Evolutionary conservation across 2,329 filamentous ascomycete genomes (phyloP), one percentile per base, ranked within the genome.

Genomic region (Fusarium incarnatum): DNA sequence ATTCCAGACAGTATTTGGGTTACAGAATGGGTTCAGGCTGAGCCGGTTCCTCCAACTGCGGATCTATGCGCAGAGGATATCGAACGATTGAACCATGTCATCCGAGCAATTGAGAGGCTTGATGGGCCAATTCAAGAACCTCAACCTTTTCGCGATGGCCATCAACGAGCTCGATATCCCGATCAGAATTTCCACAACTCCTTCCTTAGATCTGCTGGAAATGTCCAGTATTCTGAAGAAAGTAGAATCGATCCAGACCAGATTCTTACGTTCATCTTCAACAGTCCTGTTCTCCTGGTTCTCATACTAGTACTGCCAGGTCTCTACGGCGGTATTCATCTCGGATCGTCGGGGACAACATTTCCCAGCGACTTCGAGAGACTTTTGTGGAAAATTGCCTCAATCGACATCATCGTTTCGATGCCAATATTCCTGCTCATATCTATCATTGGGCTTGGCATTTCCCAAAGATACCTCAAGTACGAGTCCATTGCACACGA

Each of bases 151-250:
- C 34, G 16, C 16, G 34, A 37, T 3, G 16, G 16, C 9, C 5
- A 37, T 10, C 34, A 37, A 11, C 9, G 16, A n/a, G 34, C 34
- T 37, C 34, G 34, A 11, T 37, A 37, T 37, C 9, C 34, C 16
- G 34, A 37, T 7, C 34, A 37, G 1, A 37, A n/a, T 0, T 37
- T 37, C 3, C 34, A 37, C 34, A 37, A 37, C 1, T 37, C 34
- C 0, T 37, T 37, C 1, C 3, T 37, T 0, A 11, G 34, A 37
- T 37, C 34, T 2, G 34, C 34, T 0, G 34, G 34, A 2, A 37
- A 37, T n/a, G 5, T 37, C 16, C 34, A 37, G 3, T 37, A 37
- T n/a, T 37, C 34, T 1, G 34, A n/a, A 37, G 34, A 37, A 11
- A 37, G 16, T 37, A 9, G 34, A 37, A 37, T 37, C 5, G 34